Evolutionary conservation across 2,329 filamentous ascomycete genomes (phyloP).

Genomic region (Phialemonium atrogriseum): DNA sequence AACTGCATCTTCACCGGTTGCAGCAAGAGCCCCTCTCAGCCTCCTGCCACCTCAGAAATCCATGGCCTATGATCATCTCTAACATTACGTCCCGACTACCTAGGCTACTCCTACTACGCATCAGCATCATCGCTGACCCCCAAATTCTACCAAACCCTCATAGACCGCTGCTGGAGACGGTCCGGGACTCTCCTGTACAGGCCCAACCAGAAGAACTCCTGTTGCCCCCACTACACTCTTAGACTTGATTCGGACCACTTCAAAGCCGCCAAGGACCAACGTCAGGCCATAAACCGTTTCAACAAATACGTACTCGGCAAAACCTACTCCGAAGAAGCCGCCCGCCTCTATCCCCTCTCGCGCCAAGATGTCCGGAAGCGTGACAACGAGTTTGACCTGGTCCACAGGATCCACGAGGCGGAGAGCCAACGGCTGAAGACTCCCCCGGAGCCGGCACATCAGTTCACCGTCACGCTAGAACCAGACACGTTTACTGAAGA

Average conservation of each 20-base stretch:
- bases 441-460: slow-evolving; percentile 57
- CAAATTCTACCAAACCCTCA: slow-evolving; percentile 60
- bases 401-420: slow-evolving; percentile 60
- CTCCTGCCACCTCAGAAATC: slow-evolving; percentile 3
- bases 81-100: slow-evolving; percentile 1
- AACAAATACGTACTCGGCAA: slow-evolving; percentile 61
- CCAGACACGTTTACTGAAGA: slow-evolving; percentile 63
- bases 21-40: neutral
- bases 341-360: slow-evolving; percentile 56
- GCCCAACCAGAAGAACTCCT: slow-evolving; percentile 69
- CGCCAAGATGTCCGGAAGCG: slow-evolving; percentile 57
- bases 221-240: slow-evolving; percentile 87
- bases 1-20: too few relatives aligned
- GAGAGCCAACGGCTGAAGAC: slow-evolving; percentile 47
- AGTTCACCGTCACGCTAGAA: slow-evolving; percentile 63
- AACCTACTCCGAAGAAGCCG: slow-evolving; percentile 54
- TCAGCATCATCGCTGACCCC: slow-evolving; percentile 52
- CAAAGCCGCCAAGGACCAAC: slow-evolving; percentile 61
- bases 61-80: neutral
- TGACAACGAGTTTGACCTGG: slow-evolving; percentile 59
- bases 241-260: slow-evolving; percentile 60
- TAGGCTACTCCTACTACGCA: slow-evolving; percentile 69
- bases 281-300: slow-evolving; percentile 69
- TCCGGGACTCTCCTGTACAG: slow-evolving; percentile 67
- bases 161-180: slow-evolving; percentile 72